Evolutionary conservation across 371 early-diverging fungal genomes (phyloP), one percentile per base, ranked within the genome.

Genomic region (Apophysomyces variabilis): DNA sequence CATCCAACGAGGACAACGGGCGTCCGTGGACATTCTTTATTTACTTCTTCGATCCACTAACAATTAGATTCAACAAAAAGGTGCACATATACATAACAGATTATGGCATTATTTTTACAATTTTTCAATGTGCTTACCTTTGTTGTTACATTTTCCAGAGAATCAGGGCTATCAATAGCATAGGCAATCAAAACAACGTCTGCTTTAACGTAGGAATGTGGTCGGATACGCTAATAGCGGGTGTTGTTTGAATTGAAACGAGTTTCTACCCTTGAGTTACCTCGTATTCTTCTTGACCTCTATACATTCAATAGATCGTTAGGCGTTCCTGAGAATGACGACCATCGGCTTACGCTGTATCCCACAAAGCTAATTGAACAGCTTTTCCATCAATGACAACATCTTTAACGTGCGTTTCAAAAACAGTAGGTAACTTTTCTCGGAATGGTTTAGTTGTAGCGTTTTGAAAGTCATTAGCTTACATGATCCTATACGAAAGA

Each of bases 331-430:
- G 82, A 85, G 66, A 46, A n/a, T 18, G 32, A 41, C 3, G 41
- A 59, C 21, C 16, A 4, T 43, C 18, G 4, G 39, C 66, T 66
- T 50, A 66, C 66, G 97, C 95, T 13, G 97, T 95, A 85, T 97
- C 96, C 96, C 96, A 97, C 21, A 97, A 79, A 11, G 93, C 92
- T 16, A 97, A 82, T 78, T 96, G 93, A 35, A 96, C 90, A 1
- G 82, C 84, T 75, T 85, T 86, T 65, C 90, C 92, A 80, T 95
- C 95, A 16, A 95, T 88, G 61, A 87, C 83, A 62, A 95, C 90
- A 71, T 93, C 92, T 36, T 89, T 89, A 41, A 93, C 92, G 74
- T 93, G 91, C 74, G 92, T 94, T 73, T 96, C 95, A 75, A 95
- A 95, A n/a, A 96, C 91, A 32, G 96, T 94, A n/a, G 95, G 95